phyloP scores from a whole-genome alignment of 495 filamentous ascomycete genomes.

The Tuber borchii region DNA sequence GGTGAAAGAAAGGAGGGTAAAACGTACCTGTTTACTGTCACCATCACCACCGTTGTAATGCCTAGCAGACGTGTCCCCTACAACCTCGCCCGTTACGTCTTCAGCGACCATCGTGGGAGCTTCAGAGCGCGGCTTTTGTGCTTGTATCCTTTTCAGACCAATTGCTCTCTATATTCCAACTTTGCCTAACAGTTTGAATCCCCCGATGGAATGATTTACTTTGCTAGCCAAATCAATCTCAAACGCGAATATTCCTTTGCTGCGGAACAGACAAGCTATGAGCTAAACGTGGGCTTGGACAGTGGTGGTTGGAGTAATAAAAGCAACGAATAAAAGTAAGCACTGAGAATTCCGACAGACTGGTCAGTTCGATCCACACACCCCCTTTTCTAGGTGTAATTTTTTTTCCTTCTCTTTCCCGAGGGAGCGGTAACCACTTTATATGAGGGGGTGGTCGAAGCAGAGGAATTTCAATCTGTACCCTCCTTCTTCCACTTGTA shows the following conservation, averaged over 20 bases:
- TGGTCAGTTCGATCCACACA: background rate
- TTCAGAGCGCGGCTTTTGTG: background rate
- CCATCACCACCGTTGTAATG: background rate
- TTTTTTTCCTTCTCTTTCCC: background rate
- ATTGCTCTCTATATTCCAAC: background rate
- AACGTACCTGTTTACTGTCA: background rate
- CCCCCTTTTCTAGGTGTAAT: background rate
- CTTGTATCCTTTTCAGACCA: background rate
- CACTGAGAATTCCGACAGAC: conserved; percentile 1
- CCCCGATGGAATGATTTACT: background rate
- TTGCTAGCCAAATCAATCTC: background rate
- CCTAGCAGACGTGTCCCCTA: background rate
- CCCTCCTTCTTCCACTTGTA: background rate
- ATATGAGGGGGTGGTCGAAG: background rate
- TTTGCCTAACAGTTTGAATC: background rate
- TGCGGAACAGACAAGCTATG: background rate
- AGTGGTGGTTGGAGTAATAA: conserved; percentile 2
- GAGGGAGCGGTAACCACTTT: conserved; percentile 1
- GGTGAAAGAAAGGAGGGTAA: background rate
- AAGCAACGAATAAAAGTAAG: background rate
- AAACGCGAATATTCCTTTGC: background rate
- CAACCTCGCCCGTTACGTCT: background rate
- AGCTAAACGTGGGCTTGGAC: conserved; percentile 2
- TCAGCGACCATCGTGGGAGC: conserved; percentile 2
- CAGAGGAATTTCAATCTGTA: background rate